A percentile compares a stretch with the other conserved stretches of the same genome.
These are phyloP conservation scores for Escovopsis sp. DNA, from an alignment of 2,329 filamentous ascomycete species.

Conservation along the genomic window DNA sequence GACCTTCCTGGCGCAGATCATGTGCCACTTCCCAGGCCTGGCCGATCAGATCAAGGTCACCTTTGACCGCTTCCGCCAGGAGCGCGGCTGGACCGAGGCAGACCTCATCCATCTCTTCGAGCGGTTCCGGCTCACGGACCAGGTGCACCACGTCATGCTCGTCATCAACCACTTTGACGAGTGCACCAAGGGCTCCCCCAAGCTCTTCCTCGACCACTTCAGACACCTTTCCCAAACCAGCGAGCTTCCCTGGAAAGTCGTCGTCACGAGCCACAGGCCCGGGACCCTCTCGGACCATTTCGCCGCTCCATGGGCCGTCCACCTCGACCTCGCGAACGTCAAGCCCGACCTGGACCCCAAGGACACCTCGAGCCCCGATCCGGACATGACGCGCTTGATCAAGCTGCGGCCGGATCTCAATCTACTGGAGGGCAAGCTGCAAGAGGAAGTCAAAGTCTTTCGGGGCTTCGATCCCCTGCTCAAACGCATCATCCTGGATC, in stretches of 20 bases:
- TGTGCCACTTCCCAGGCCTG: slow-evolving; percentile 2
- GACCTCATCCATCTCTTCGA: slow-evolving; percentile 6
- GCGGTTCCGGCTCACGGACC: slow-evolving; percentile 4
- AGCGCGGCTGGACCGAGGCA: slow-evolving; percentile 7
- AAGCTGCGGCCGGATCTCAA: slow-evolving; percentile 6
- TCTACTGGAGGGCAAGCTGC: not conserved
- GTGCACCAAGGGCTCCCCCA: slow-evolving; percentile 6
- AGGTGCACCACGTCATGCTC: slow-evolving; percentile 6
- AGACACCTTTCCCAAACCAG: slow-evolving; percentile 3
- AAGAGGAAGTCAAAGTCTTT: slow-evolving; percentile 11
- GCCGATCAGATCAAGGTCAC: slow-evolving; percentile 2
- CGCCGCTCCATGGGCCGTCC: slow-evolving; percentile 1
- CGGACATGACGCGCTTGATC: slow-evolving; percentile 2
- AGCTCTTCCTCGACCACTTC: slow-evolving; percentile 6
- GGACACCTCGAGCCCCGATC: not conserved
- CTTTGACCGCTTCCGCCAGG: slow-evolving; percentile 2
- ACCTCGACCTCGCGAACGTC: slow-evolving; percentile 1
- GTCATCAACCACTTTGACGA: slow-evolving; percentile 7
- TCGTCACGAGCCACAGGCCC: slow-evolving; percentile 5
- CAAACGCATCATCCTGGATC: slow-evolving; percentile 4
- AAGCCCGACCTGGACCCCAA: not conserved
- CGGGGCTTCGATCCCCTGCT: slow-evolving; percentile 3
- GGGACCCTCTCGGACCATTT: slow-evolving; percentile 4
- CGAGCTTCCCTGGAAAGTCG: slow-evolving; percentile 5
- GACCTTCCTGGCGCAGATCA: slow-evolving; percentile 5